These are phyloP conservation scores for Chytriomyces sp. DNA, from an alignment of 192 early-diverging fungal genomes.

Conservation along the genomic window DNA sequence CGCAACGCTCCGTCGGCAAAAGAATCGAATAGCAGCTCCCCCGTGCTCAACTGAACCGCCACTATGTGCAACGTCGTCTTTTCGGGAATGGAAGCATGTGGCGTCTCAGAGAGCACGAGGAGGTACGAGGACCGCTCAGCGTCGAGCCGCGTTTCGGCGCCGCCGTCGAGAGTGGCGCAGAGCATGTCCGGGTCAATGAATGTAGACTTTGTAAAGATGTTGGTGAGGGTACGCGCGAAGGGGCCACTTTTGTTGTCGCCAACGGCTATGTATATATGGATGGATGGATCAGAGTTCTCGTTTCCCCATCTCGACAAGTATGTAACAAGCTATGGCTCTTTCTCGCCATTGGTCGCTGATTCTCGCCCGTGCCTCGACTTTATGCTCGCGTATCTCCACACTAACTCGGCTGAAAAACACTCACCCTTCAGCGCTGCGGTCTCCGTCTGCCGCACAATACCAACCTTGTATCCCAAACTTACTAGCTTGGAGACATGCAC, in stretches of 20 bases:
- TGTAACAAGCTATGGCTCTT: too few relatives aligned
- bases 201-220: constrained; percentile 72
- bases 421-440: constrained; percentile 79
- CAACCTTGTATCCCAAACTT: constrained; percentile 82
- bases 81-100: not conserved
- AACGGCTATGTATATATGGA: constrained; percentile 49
- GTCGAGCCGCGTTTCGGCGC: not conserved
- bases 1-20: constrained; percentile 68
- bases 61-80: constrained; percentile 33
- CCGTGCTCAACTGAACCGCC: constrained; percentile 68
- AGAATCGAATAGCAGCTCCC: constrained; percentile 71
- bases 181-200: constrained; percentile 41
- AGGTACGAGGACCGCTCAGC: constrained; percentile 7
- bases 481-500: constrained; percentile 85
- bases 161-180: not conserved
- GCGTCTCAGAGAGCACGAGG: not conserved
- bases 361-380: too few relatives aligned
- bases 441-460: constrained; percentile 79
- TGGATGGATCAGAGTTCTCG: not conserved
- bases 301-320: too few relatives aligned
- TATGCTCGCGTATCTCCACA: too few relatives aligned
- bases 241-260: constrained; percentile 68
- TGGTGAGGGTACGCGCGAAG: constrained; percentile 66
- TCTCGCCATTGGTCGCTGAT: too few relatives aligned
- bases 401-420: too few relatives aligned